A percentile compares a stretch with the other conserved stretches of the same genome.
Evolutionary conservation across 2,329 filamentous ascomycete species (phyloP).

Genomic region (Fusarium chuoi): DNA sequence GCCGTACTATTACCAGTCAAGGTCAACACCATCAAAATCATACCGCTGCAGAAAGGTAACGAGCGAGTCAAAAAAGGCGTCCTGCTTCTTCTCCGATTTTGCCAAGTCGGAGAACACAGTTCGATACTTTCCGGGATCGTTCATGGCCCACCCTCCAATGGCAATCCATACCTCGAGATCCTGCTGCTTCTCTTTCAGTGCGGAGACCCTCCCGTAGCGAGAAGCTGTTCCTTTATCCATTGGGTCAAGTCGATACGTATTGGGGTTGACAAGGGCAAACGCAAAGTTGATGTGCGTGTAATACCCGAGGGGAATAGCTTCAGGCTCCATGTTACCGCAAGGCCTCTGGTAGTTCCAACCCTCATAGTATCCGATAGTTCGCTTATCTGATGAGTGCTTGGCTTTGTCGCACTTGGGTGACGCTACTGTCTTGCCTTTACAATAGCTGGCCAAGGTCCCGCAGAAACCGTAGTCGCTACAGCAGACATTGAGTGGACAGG

Average conservation of each 20-base stretch:
- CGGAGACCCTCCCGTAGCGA: rapidly evolving
- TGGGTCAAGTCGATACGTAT: conserved; percentile 35
- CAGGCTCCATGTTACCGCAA: conserved; percentile 42
- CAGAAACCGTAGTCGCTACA: conserved; percentile 50
- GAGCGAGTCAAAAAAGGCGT: neutral
- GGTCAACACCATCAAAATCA: neutral
- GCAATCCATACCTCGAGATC: conserved; percentile 46
- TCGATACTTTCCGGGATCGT: neutral
- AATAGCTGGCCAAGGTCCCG: conserved; percentile 26
- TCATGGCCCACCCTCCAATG: conserved; percentile 1
- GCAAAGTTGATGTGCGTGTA: conserved; percentile 51
- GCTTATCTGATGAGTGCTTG: neutral
- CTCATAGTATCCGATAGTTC: conserved; percentile 47
- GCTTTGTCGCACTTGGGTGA: neutral
- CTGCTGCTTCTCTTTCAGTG: conserved; percentile 41
- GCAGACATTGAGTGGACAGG: conserved; percentile 52
- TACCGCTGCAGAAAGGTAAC: neutral
- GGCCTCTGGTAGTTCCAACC: conserved; percentile 34
- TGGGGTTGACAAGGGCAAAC: conserved; percentile 48
- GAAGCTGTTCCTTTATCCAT: conserved; percentile 5
- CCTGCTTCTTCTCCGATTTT: neutral
- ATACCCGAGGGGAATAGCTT: conserved; percentile 31
- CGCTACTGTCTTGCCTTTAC: neutral
- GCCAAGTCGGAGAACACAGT: rapidly evolving
- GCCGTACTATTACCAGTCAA: neutral